These are phyloP conservation scores for Solanum ahanhuiri DNA, from an alignment of 257 asterid species.

Conservation along the genomic window DNA sequence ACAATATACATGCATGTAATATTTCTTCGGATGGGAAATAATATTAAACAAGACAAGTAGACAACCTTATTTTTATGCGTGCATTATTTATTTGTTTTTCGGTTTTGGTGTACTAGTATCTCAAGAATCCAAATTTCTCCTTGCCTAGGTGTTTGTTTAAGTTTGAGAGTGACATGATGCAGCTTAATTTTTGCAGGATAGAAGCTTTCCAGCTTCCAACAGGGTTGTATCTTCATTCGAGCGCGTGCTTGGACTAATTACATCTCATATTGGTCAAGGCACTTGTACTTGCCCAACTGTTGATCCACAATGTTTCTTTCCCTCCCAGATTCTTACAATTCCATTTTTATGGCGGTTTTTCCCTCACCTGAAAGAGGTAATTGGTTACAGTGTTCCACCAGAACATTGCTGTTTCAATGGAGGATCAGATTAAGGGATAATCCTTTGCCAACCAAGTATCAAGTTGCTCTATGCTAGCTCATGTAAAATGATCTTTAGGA, in stretches of 20 bases:
- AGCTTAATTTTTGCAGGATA: conserved; percentile 41
- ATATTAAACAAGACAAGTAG: neutral
- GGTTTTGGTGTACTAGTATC: neutral
- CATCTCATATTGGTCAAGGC: conserved; percentile 68
- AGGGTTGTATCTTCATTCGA: conserved; percentile 57
- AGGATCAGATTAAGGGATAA: neutral
- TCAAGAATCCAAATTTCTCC: neutral
- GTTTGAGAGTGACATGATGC: conserved; percentile 6
- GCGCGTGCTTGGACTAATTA: conserved; percentile 40
- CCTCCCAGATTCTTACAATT: conserved; percentile 76
- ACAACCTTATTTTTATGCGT: neutral
- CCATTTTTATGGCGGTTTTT: conserved; percentile 82
- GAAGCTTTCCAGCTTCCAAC: conserved; percentile 32
- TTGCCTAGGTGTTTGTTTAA: neutral
- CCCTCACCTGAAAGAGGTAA: conserved; percentile 86
- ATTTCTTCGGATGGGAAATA: neutral
- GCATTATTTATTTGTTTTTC: neutral
- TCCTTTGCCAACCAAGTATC: neutral
- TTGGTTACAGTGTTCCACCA: conserved; percentile 2
- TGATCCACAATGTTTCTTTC: conserved; percentile 57
- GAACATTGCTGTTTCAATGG: neutral
- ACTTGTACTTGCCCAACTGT: conserved; percentile 58
- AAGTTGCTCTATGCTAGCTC: neutral
- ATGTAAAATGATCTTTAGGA: neutral
- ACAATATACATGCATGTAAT: neutral